Conservation (phyloP, 108 stramenopile genomes). For the Cyclotella atomus region DNA sequence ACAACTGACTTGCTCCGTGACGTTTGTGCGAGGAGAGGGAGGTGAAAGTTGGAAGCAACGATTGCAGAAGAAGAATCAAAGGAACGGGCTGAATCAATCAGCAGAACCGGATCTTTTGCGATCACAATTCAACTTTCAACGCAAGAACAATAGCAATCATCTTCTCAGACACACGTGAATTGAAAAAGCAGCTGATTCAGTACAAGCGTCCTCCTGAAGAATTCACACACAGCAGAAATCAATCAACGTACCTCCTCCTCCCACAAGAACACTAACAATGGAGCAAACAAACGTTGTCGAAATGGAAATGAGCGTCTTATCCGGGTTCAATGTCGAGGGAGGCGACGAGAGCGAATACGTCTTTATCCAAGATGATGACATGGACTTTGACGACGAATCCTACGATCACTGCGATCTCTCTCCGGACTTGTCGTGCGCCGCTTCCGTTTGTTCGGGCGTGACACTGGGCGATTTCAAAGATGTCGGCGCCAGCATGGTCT, state of each 20-base stretch:
- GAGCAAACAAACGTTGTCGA: neutral
- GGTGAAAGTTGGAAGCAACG: too few species aligned
- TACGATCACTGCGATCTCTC: conserved; percentile 49
- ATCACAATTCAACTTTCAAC: too few species aligned
- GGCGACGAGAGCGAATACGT: conserved; percentile 48
- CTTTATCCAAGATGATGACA: conserved; percentile 35
- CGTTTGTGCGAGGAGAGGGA: too few species aligned
- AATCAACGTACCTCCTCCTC: neutral
- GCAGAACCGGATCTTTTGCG: too few species aligned
- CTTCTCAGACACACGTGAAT: too few species aligned
- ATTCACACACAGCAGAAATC: neutral
- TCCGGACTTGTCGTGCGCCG: conserved; percentile 46
- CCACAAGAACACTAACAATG: conserved; percentile 1
- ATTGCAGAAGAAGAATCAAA: too few species aligned
- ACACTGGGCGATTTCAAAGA: conserved; percentile 37
- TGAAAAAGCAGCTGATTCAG: too few species aligned
- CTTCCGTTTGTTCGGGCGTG: conserved; percentile 44
- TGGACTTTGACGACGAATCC: conserved; percentile 28
- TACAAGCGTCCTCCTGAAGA: too few species aligned
- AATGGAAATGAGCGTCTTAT: conserved; percentile 9
- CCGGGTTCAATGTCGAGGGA: conserved; percentile 28
- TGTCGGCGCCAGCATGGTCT: conserved; percentile 1
- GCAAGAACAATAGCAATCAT: too few species aligned
- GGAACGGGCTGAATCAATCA: too few species aligned
- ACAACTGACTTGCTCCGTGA: too few species aligned